These are phyloP conservation scores for Dionaea muscipula DNA, from an alignment of 179 eudicot species.

Conservation along the genomic window DNA sequence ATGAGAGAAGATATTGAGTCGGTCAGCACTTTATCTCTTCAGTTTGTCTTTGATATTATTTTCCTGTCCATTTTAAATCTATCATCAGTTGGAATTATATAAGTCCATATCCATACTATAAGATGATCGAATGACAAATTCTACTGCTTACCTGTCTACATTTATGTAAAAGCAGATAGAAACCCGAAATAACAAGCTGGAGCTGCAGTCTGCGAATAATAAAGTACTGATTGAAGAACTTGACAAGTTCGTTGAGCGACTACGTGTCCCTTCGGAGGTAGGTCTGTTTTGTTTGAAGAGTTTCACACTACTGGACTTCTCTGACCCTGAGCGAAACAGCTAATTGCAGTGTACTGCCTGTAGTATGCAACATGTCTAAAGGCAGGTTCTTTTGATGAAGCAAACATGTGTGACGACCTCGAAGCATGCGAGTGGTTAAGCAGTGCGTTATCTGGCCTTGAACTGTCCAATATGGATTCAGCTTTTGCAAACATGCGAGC, in stretches of 20 bases:
- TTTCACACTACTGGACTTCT: background rate
- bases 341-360: conserved; percentile 11
- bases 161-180: conserved; percentile 52
- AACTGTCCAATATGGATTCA: conserved; percentile 64
- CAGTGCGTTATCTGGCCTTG: conserved; percentile 60
- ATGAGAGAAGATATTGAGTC: conserved; percentile 99
- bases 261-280: conserved; percentile 85
- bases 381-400: conserved; percentile 84
- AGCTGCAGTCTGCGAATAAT: conserved; percentile 88
- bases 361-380: conserved; percentile 70
- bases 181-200: conserved; percentile 91
- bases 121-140: background rate
- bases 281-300: background rate
- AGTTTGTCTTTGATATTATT: background rate
- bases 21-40: conserved; percentile 29
- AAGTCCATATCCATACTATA: background rate
- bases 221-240: conserved; percentile 72
- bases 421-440: conserved; percentile 97
- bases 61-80: too few relatives aligned
- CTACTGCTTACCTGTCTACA: background rate
- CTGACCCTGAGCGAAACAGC: conserved; percentile 1
- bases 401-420: conserved; percentile 66
- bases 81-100: too few relatives aligned
- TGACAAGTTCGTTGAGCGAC: conserved; percentile 78
- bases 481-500: conserved; percentile 69